Base-by-base conservation (phyloP, 495 filamentous ascomycete species). In the Margaritispora aquatica region DNA sequence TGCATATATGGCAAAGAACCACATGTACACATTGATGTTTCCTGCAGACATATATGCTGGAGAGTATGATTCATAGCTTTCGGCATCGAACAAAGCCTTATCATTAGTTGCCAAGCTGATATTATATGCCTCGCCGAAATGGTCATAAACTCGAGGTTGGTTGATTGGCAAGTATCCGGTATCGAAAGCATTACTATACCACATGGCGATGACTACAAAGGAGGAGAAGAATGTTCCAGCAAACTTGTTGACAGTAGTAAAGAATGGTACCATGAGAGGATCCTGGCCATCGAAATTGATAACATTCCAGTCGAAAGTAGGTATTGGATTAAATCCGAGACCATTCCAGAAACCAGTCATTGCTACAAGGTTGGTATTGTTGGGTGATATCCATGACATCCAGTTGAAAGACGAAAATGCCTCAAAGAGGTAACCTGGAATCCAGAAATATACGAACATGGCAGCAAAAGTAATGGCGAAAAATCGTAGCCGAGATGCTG, bases 31-130 rank as follows among this genome's bases (percentile, higher is more conserved):
- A 34, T 5, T 34, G 13, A 34, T 34, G 5, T 5, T 34, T 5
- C 29, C 29, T 34, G 29, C 29, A 34, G 80, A 83, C 15, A 87
- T 70, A 59, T 81, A 87, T 20, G 84, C 72, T 0, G 83, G 84
- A 13, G 82, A 86, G 67, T 87, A 86, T 1, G 70, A 67, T 52
- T 81, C 71, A 66, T 86, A 86, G 3, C 75, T 77, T 51, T 68
- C 70, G 56, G 75, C 71, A 48, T 83, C 69, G 46, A 86, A 71
- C 9, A 75, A 80, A 22, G 74, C 71, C 1, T 80, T 72, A 8
- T 73, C 19, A 7, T 24, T 47, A 21, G 46, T 29, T 10, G 19
- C 22, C 36, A n/a, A 26, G 17, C 54, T 55, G n/a, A 55, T 21
- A 31, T 55, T 47, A n/a, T 55, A 55, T 2, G 2, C 9, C n/a